Evolutionary conservation across 441 rosid genomes (phyloP).

Genomic region (Lepidium campestre): DNA sequence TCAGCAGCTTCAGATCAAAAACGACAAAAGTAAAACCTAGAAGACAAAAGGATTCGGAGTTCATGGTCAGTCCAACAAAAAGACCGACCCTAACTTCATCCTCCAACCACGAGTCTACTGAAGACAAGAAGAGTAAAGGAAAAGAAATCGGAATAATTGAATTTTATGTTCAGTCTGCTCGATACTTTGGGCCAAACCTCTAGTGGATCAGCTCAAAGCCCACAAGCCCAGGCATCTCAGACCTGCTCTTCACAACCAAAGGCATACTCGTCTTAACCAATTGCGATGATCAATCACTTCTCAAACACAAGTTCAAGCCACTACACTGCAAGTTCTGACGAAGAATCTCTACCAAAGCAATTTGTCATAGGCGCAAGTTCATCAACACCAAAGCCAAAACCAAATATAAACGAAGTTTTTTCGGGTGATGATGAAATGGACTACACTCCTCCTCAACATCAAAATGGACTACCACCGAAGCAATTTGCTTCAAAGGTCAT

Average conservation of each 20-base stretch:
- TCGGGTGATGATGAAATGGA: too few species aligned
- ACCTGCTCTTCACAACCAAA: neutral
- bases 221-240: neutral
- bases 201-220: too few species aligned
- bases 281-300: neutral
- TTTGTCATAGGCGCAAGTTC: neutral
- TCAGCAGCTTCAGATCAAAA: too few species aligned
- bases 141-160: neutral
- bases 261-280: neutral
- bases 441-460: too few species aligned
- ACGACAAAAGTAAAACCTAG: too few species aligned
- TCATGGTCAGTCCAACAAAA: neutral
- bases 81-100: neutral
- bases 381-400: neutral
- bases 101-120: neutral
- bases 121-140: neutral
- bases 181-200: neutral
- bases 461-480: too few species aligned
- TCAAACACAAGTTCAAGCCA: neutral
- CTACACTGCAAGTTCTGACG: neutral
- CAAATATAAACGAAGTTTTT: neutral
- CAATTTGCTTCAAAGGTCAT: neutral
- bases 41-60: neutral
- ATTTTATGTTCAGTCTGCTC: neutral
- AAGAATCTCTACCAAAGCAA: neutral